Conservation (phyloP, 345 rosid species). For the Citrus reticulata region DNA sequence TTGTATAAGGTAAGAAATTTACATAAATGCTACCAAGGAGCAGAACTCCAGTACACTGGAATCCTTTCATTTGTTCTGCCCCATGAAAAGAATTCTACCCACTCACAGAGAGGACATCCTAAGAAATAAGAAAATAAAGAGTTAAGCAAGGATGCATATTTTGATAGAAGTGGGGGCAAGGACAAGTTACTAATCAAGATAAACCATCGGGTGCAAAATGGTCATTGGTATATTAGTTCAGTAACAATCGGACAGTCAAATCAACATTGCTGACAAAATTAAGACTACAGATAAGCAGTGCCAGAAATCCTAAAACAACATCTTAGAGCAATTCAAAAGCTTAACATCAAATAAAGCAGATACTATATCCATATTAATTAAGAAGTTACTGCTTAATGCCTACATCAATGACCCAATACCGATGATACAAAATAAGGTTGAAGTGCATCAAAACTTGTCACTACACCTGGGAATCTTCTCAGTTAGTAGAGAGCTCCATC, state of each 20-base stretch:
- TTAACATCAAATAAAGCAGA: constrained; percentile 18
- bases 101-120: background rate
- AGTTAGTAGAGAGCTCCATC: constrained; percentile 80
- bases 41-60: background rate
- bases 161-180: background rate
- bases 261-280: background rate
- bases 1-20: background rate
- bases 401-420: constrained; percentile 34
- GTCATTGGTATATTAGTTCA: background rate
- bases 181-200: background rate
- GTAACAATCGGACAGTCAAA: background rate
- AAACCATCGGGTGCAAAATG: background rate
- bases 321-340: constrained; percentile 5
- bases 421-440: constrained; percentile 45
- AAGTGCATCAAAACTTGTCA: constrained; percentile 62
- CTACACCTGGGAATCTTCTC: constrained; percentile 82
- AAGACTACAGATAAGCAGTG: background rate
- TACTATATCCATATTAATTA: constrained; percentile 6
- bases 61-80: background rate
- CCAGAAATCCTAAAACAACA: background rate
- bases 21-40: background rate
- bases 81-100: background rate
- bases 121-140: background rate
- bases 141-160: background rate
- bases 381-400: constrained; percentile 27